These are phyloP conservation scores for Debaryomyces prosopidis DNA, from an alignment of 805 yeast species.

Conservation along the genomic window DNA sequence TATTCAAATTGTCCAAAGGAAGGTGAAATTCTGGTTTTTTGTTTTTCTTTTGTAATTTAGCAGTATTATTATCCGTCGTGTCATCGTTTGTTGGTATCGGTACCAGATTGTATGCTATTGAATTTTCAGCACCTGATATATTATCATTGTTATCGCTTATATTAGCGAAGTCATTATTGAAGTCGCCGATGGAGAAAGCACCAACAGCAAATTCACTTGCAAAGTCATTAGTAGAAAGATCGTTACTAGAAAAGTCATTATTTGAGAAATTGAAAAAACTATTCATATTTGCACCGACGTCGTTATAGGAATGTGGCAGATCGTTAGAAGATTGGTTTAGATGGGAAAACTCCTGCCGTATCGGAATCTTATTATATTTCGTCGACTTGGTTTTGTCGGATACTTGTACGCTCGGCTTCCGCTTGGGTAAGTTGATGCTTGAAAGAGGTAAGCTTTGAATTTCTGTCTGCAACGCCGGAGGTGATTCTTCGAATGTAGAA, in stretches of 20 bases:
- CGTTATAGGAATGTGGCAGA: not conserved
- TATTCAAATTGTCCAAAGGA: conserved; percentile 22
- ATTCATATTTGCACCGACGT: not conserved
- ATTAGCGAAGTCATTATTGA: not conserved
- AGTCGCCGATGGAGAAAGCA: not conserved
- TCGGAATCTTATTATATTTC: not conserved
- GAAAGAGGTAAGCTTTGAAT: not conserved
- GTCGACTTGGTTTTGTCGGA: not conserved
- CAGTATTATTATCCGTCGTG: not conserved
- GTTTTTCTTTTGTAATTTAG: not conserved
- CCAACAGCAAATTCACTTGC: not conserved
- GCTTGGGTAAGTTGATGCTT: not conserved
- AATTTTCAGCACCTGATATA: not conserved
- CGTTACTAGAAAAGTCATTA: not conserved
- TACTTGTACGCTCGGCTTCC: not conserved
- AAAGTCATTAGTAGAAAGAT: not conserved
- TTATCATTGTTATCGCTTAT: not conserved
- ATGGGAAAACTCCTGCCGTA: not conserved
- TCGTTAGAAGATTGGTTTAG: not conserved
- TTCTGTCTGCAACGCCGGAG: not conserved
- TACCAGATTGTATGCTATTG: not conserved
- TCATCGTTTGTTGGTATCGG: not conserved
- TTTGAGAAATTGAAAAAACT: not conserved
- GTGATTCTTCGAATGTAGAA: not conserved
- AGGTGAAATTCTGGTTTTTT: conserved; percentile 28